Evolutionary conservation across 1,139 yeast species (phyloP).

Genomic region (Sugiyamaella grinbergsii): DNA sequence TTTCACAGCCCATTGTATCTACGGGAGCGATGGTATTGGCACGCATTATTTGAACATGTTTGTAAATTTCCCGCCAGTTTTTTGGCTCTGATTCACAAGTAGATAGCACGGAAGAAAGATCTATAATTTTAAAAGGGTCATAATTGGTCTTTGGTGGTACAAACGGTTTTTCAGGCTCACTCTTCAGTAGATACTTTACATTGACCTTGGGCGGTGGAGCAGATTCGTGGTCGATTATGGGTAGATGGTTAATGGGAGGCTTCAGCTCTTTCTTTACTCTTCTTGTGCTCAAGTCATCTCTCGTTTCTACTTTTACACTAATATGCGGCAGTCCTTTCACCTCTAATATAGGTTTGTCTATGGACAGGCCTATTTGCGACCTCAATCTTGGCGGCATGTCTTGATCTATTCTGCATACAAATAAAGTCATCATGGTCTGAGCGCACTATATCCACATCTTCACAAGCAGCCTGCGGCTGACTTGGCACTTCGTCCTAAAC

Average conservation of each 20-base stretch:
- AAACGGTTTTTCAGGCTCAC: neutral
- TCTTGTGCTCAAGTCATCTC: neutral
- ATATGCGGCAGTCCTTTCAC: neutral
- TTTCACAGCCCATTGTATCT: conserved; percentile 85
- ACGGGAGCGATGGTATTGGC: conserved; percentile 71
- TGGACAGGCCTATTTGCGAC: neutral
- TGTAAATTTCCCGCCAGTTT: conserved; percentile 52
- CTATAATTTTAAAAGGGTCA: conserved; percentile 13
- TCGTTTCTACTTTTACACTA: no score
- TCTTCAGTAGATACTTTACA: no score
- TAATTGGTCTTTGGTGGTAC: conserved; percentile 5
- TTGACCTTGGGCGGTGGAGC: no score
- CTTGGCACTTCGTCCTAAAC: neutral
- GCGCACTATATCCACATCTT: neutral
- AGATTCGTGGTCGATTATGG: no score
- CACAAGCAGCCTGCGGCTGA: neutral
- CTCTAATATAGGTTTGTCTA: neutral
- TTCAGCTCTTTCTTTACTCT: no score
- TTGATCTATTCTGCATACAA: neutral
- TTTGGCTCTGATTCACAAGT: conserved; percentile 25
- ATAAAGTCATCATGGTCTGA: neutral
- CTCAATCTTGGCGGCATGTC: conserved; percentile 17
- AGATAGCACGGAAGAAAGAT: conserved; percentile 7
- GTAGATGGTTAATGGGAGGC: no score
- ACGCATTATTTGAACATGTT: conserved; percentile 67